Percentiles rank a stretch among this genome's conserved stretches.
Evolutionary conservation across 176 grass and related monocot species (phyloP).

Genomic region (Avena sativa): DNA sequence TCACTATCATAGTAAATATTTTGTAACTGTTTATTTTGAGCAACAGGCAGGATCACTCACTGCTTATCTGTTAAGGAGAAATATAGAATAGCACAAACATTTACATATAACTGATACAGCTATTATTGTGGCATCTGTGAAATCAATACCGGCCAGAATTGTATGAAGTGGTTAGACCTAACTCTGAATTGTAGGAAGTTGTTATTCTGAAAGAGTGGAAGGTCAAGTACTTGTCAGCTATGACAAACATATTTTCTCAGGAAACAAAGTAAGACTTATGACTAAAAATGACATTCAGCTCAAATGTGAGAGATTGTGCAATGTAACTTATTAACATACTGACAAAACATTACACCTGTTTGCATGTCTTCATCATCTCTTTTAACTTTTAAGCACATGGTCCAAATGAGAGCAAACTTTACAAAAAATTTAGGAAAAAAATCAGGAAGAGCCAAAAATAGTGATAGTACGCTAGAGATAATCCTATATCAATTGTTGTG

Average conservation of each 20-base stretch:
- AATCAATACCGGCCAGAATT: neutral
- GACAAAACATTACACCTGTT: constrained; percentile 41
- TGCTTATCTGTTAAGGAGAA: neutral
- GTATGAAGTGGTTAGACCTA: neutral
- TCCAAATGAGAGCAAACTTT: constrained; percentile 46
- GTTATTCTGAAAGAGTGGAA: neutral
- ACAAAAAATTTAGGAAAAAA: constrained; percentile 37
- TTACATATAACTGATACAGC: neutral
- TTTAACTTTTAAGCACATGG: constrained; percentile 37
- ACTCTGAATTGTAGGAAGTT: constrained; percentile 22
- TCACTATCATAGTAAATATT: neutral
- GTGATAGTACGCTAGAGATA: constrained; percentile 40
- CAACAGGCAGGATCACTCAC: neutral
- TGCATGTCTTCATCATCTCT: constrained; percentile 35
- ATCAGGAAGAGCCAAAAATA: constrained; percentile 45
- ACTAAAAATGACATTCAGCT: constrained; percentile 38
- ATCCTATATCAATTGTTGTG: constrained; percentile 43
- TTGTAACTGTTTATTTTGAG: neutral
- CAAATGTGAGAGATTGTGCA: constrained; percentile 18
- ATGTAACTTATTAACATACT: constrained; percentile 50
- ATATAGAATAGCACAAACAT: neutral
- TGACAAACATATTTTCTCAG: constrained; percentile 6
- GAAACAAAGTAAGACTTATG: constrained; percentile 5
- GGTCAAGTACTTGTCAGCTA: constrained; percentile 6
- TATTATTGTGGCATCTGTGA: constrained; percentile 22